Conservation (phyloP, 352 stramenopile species). For the Globisporangium sylvaticum region DNA sequence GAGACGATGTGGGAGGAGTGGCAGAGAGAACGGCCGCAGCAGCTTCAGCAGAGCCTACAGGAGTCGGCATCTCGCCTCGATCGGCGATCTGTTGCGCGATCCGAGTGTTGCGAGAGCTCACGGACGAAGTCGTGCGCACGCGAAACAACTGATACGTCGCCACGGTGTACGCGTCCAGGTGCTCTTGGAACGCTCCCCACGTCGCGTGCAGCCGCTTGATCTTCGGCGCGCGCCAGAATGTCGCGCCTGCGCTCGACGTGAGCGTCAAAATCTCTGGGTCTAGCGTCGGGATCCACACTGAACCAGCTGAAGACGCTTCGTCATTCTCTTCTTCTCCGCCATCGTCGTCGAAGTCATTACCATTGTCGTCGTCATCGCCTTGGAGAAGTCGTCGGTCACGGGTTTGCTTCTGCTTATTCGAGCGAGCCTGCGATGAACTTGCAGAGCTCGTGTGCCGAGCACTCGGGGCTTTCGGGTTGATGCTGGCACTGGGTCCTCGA, state of each 20-base stretch:
- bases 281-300: slow-evolving; percentile 6
- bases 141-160: slow-evolving; percentile 70
- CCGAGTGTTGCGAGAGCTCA: slow-evolving; percentile 52
- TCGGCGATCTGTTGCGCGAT: slow-evolving; percentile 46
- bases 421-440: neutral
- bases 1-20: neutral
- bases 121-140: slow-evolving; percentile 71
- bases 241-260: slow-evolving; percentile 22
- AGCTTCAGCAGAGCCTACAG: slow-evolving; percentile 1
- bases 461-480: slow-evolving; percentile 3
- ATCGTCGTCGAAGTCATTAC: slow-evolving; percentile 9
- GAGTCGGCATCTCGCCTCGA: slow-evolving; percentile 15
- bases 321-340: slow-evolving; percentile 20
- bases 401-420: neutral
- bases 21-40: neutral
- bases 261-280: slow-evolving; percentile 17
- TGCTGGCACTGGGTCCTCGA: slow-evolving; percentile 19
- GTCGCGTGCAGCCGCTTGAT: slow-evolving; percentile 43
- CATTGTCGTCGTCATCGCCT: neutral
- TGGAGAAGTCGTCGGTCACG: neutral
- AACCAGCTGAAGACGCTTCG: neutral
- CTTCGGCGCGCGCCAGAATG: slow-evolving; percentile 44
- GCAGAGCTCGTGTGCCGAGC: neutral
- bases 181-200: slow-evolving; percentile 57
- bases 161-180: slow-evolving; percentile 54